Evolutionary conservation across 495 filamentous ascomycete genomes (phyloP), one percentile per base, ranked within the genome.

Genomic region (Eremomyces bilateralis): DNA sequence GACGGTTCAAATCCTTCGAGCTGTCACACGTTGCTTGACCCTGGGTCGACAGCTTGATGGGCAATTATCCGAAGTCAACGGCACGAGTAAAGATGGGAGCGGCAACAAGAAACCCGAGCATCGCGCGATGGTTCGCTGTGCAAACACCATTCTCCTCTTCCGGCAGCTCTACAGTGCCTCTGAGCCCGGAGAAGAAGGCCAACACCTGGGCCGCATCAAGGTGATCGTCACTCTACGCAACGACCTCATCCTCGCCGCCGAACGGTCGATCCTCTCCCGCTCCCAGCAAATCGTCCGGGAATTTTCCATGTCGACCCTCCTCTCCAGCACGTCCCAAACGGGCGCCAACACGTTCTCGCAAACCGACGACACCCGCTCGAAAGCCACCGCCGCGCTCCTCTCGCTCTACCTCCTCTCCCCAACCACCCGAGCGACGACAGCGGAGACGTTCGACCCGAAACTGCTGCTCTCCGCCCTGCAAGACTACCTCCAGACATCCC

Each of bases 21-120:
- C 77, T 1, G 75, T 92, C 3, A 69, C 63, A 21, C 59, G 88
- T 30, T 78, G 71, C 40, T 58, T 95, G 18, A 67, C 73, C 29
- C 61, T 95, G 13, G 82, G 78, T 0, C 61, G 85, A 20, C 84
- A 93, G 57, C 64, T 97, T 15, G 83, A 95, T 47, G 64, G 75
- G 11, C 83, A 93, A 52, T 67, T 73, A 43, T 59, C 61, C 0
- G 78, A 79, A 40, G 49, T 64, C 44, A 67, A 53, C 32, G 67
- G 53, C 15, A n/a, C n/a, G n/a, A n/a, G n/a, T n/a, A n/a, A n/a
- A n/a, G n/a, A n/a, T n/a, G 60, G 57, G 15, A 36, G 38, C 2
- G 40, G 37, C 16, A 35, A 33, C 15, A 40, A 39, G 20, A 50
- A 43, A 38, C 78, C 80, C 40, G 80, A 85, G 36, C 69, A 80